Evolutionary conservation across 176 grass and related monocot species (phyloP).

Genomic region (Oryza glaberrima): DNA sequence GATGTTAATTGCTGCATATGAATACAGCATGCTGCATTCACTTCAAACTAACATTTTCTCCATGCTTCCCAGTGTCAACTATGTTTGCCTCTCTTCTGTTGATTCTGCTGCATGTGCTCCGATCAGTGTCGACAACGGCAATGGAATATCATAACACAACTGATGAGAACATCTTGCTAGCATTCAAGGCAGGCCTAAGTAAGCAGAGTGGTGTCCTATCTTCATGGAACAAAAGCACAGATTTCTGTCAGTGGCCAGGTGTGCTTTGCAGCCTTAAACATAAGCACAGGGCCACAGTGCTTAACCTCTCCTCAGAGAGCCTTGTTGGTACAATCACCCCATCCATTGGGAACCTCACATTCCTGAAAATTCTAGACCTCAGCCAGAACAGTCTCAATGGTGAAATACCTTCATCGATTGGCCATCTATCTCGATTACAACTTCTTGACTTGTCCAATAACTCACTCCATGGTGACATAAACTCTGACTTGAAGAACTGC

Average conservation of each 20-base stretch:
- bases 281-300: not conserved
- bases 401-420: conserved; percentile 1
- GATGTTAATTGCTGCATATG: no score
- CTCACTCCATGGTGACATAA: conserved; percentile 29
- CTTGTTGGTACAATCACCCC: conserved; percentile 10
- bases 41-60: no score
- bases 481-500: conserved; percentile 15
- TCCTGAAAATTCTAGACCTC: conserved; percentile 30
- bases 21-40: no score
- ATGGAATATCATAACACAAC: not conserved
- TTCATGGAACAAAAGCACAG: conserved; percentile 4
- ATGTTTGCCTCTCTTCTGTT: no score
- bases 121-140: no score
- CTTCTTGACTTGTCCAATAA: conserved; percentile 14
- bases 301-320: conserved; percentile 10
- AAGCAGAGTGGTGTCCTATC: not conserved
- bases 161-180: conserved; percentile 14
- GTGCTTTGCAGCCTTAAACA: conserved; percentile 34
- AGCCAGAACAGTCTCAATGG: not conserved
- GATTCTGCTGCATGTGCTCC: no score
- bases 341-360: conserved; percentile 35
- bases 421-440: not conserved
- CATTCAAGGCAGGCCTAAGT: conserved; percentile 3
- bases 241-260: conserved; percentile 22
- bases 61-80: no score